Base-by-base conservation (phyloP, 257 asterid species). In the Fraxinus quadrangulata region DNA sequence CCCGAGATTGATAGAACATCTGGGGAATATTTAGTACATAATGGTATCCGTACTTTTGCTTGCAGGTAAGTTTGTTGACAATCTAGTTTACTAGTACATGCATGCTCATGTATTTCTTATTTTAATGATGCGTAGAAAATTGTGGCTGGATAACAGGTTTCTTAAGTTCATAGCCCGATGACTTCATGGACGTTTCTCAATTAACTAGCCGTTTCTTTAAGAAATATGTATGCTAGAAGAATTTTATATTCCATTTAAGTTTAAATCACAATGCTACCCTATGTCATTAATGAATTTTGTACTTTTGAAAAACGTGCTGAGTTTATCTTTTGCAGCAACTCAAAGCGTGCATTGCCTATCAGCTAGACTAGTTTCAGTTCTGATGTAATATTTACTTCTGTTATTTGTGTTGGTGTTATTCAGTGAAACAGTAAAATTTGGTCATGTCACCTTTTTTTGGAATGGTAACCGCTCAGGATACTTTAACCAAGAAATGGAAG, bases 361-460 rank as follows among this genome's bases (percentile, higher is more conserved):
- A 0, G 69, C 6, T 63, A 59, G 31, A 23, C 31, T 59, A 9
- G 59, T 23, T 63, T 63, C 69, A 63, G 69, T 63, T 63, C 26
- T 24, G 69, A 24, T 0, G 7, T 26, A 12, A 63, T 26, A 63
- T 10, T 26, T 3, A 70, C 61, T 33, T 26, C 30, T 36, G 34
- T 40, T 66, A 10, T 71, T 72, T 75, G 23, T 5, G 45, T 17
- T 42, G 7, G 23, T 54, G 4, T 79, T 77, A 45, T 49, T 77
- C 94, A 95, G 99, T 79, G 99, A 95, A 80, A 95, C 99, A n/a
- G 99, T 95, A 72, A 95, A 95, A 79, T 95, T 94, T 66, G 97
- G 96, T 17, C 97, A 92, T 49, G 97, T 94, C 74, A 94, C 97
- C 54, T 92, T 92, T 83, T 92, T 92, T 89, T 92, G 97, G 96